Evolutionary conservation across 1,139 yeast species (phyloP).

Genomic region (Diutina ranongensis): DNA sequence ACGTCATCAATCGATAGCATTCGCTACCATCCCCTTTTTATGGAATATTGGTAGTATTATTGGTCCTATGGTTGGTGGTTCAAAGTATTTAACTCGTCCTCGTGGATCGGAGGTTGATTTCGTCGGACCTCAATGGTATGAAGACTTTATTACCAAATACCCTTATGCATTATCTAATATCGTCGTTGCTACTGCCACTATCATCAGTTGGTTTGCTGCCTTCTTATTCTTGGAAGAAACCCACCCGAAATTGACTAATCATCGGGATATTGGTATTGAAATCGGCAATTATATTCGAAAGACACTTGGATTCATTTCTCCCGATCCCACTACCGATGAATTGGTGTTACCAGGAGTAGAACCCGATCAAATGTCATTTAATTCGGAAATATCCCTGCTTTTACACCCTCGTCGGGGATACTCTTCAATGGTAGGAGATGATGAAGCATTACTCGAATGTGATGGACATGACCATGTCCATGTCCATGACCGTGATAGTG

Average conservation of each 20-base stretch:
- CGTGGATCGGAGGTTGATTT: background rate
- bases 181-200: constrained; percentile 9
- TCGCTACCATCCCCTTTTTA: constrained; percentile 11
- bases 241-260: constrained; percentile 6
- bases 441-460: background rate
- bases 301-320: background rate
- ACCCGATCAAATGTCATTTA: background rate
- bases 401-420: background rate
- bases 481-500: too few relatives aligned
- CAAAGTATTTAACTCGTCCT: constrained; percentile 10
- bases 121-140: constrained; percentile 9
- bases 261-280: constrained; percentile 10
- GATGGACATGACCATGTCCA: background rate
- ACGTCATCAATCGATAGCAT: constrained; percentile 11
- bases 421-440: background rate
- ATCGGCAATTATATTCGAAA: constrained; percentile 9
- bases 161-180: constrained; percentile 12
- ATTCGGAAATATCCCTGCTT: constrained; percentile 1
- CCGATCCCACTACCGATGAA: background rate
- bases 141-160: constrained; percentile 8
- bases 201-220: constrained; percentile 8
- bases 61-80: constrained; percentile 12
- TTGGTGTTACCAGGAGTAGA: background rate
- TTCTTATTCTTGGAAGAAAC: constrained; percentile 12
- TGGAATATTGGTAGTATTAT: constrained; percentile 12